A percentile compares a stretch with the other conserved stretches of the same genome.
Evolutionary conservation across 768 basidiomycete species (phyloP).

Genomic region (Phaeolepiota aurea): DNA sequence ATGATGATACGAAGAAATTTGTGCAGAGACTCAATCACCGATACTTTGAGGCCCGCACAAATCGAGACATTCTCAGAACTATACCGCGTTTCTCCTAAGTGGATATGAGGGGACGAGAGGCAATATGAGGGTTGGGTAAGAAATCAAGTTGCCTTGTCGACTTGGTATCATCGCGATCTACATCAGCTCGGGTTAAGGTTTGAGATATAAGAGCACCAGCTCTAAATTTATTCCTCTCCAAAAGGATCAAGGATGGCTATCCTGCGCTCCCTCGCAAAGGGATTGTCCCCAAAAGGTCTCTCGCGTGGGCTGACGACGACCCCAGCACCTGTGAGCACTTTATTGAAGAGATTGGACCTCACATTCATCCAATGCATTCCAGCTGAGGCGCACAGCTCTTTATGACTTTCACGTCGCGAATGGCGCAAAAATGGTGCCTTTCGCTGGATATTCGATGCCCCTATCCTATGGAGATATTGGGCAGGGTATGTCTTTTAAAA

Average conservation of each 20-base stretch:
- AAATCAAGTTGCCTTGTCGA: background rate
- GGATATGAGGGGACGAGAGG: conserved; percentile 8
- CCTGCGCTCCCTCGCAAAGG: background rate
- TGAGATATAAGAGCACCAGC: background rate
- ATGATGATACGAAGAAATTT: conserved; percentile 7
- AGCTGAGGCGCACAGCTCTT: conserved; percentile 60
- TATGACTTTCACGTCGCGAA: conserved; percentile 84
- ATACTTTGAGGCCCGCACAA: conserved; percentile 83
- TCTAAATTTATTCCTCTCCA: background rate
- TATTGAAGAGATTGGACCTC: background rate
- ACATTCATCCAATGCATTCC: conserved; percentile 2
- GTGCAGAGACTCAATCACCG: conserved; percentile 36
- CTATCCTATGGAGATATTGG: conserved; percentile 77
- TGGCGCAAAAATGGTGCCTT: conserved; percentile 92
- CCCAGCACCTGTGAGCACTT: background rate
- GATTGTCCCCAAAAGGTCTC: background rate
- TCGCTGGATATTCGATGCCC: conserved; percentile 95
- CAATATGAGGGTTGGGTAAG: background rate
- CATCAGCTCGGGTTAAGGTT: background rate
- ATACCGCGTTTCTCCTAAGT: background rate
- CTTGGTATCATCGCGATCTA: background rate
- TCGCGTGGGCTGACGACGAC: background rate
- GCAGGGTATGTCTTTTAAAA: conserved; percentile 44
- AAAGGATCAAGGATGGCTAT: conserved; percentile 1
- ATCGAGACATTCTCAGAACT: conserved; percentile 52